Percentiles rank a stretch among this genome's conserved stretches.
Evolutionary conservation across 345 rosid species (phyloP).

Genomic region (Brassica cretica): DNA sequence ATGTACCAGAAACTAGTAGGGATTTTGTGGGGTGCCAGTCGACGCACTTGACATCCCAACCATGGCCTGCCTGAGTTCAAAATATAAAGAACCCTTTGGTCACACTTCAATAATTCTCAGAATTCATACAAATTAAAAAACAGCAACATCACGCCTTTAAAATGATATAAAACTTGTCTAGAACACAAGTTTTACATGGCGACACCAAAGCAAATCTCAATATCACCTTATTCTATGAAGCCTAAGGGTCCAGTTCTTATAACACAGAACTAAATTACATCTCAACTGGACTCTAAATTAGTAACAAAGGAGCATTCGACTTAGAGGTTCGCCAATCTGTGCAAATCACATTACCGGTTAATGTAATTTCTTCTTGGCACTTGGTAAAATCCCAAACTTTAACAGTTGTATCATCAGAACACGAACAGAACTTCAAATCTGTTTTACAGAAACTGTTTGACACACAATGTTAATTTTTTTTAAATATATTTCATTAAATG

Average conservation of each 20-base stretch:
- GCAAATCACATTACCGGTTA: conserved; percentile 82
- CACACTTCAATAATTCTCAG: conserved; percentile 40
- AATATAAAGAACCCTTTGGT: conserved; percentile 50
- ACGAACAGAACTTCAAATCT: conserved; percentile 96
- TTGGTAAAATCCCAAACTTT: conserved; percentile 98
- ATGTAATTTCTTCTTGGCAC: conserved; percentile 87
- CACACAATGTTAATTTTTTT: conserved; percentile 33
- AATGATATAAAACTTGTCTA: not conserved
- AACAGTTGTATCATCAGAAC: conserved; percentile 96
- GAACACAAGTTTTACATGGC: not conserved
- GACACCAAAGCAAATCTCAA: conserved; percentile 7
- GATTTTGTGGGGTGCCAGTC: conserved; percentile 99
- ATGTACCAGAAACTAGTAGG: conserved; percentile 82
- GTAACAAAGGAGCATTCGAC: not conserved
- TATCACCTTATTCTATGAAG: not conserved
- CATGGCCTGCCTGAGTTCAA: conserved; percentile 99
- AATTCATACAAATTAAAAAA: conserved; percentile 5
- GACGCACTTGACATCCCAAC: conserved; percentile 99
- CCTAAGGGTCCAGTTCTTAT: not conserved
- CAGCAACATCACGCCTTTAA: not conserved
- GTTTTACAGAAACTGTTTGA: conserved; percentile 89
- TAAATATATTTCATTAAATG: not conserved
- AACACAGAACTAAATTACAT: conserved; percentile 3
- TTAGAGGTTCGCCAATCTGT: conserved; percentile 11
- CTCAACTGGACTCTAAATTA: conserved; percentile 1